These are phyloP conservation scores for Terana coerulea DNA, from an alignment of 768 basidiomycete genomes.

Conservation along the genomic window DNA sequence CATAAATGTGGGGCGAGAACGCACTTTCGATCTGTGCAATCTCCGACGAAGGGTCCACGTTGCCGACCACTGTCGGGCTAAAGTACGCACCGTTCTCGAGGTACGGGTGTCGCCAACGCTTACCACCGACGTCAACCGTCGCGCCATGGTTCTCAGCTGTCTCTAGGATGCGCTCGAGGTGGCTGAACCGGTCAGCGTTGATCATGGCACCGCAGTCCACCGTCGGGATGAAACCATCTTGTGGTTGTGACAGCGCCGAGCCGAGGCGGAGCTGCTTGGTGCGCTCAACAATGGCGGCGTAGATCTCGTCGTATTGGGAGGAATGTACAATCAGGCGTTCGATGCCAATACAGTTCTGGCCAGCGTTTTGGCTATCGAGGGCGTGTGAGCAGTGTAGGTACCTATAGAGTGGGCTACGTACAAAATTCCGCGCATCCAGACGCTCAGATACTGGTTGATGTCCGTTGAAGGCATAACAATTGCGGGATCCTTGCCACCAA, in stretches of 20 bases:
- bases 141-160: constrained; percentile 72
- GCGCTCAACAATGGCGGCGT: constrained; percentile 59
- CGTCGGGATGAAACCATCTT: constrained; percentile 65
- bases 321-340: constrained; percentile 88
- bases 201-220: constrained; percentile 92
- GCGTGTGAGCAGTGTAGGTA: not conserved
- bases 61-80: constrained; percentile 80
- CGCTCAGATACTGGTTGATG: constrained; percentile 70
- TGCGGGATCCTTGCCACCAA: constrained; percentile 94
- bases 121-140: constrained; percentile 57
- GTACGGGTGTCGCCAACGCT: constrained; percentile 59
- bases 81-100: constrained; percentile 79
- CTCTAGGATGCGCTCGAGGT: constrained; percentile 64
- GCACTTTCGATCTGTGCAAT: constrained; percentile 79
- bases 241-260: constrained; percentile 61
- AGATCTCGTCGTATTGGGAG: constrained; percentile 72
- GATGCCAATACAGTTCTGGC: constrained; percentile 97
- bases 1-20: constrained; percentile 27
- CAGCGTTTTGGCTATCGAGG: constrained; percentile 72
- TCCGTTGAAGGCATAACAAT: constrained; percentile 87
- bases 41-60: constrained; percentile 64
- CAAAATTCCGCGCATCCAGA: constrained; percentile 93
- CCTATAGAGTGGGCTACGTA: constrained; percentile 49
- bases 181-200: constrained; percentile 61
- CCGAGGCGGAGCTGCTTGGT: constrained; percentile 71